Percentiles rank a stretch among this genome's conserved stretches.
These are phyloP conservation scores for Coniella vitis DNA, from an alignment of 2,329 filamentous ascomycete species.

Conservation along the genomic window DNA sequence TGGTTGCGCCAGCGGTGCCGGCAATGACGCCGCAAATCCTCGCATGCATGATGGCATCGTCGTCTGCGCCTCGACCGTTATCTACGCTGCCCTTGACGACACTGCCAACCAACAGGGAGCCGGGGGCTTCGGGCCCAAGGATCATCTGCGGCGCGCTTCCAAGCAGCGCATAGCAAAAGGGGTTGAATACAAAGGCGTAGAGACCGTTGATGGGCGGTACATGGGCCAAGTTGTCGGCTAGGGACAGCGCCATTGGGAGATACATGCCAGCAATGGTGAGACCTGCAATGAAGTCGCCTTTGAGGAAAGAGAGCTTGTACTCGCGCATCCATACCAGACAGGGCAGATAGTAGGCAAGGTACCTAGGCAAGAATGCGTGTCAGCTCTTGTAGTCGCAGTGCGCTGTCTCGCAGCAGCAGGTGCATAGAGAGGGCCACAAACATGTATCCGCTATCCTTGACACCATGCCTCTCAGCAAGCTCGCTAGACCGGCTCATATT, in stretches of 20 bases:
- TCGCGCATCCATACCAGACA: constrained; percentile 85
- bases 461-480: constrained; percentile 65
- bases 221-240: constrained; percentile 86
- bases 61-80: constrained; percentile 54
- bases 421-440: constrained; percentile 31
- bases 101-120: constrained; percentile 81
- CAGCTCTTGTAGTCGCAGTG: no score
- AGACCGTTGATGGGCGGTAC: constrained; percentile 89
- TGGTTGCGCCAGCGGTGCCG: constrained; percentile 79
- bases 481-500: constrained; percentile 68
- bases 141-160: constrained; percentile 91
- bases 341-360: constrained; percentile 88
- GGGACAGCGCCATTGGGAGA: constrained; percentile 91
- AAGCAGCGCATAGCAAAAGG: constrained; percentile 81
- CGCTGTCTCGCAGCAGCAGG: neutral
- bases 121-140: constrained; percentile 89
- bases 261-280: constrained; percentile 98
- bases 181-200: constrained; percentile 90
- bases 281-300: constrained; percentile 81
- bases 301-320: constrained; percentile 74
- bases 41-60: constrained; percentile 63
- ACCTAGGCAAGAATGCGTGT: constrained; percentile 45
- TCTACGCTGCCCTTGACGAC: constrained; percentile 75
- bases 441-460: constrained; percentile 69
- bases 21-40: constrained; percentile 83